These are phyloP conservation scores for Blastocystis sp. DNA, from an alignment of 352 stramenopile species.

Conservation along the genomic window DNA sequence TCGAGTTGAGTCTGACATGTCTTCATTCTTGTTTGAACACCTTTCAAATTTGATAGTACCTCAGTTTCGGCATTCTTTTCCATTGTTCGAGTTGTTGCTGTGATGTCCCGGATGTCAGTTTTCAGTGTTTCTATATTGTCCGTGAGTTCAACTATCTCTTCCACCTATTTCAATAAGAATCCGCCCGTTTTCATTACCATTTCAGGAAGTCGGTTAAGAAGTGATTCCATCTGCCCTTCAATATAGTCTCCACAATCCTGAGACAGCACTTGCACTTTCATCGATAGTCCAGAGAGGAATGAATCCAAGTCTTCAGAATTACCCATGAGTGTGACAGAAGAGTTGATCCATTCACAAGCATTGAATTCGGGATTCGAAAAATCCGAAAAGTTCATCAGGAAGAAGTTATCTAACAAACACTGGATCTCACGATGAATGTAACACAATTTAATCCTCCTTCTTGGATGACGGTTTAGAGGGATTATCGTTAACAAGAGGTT, in stretches of 20 bases:
- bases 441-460: neutral
- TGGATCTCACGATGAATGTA: no score
- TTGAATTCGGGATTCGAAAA: neutral
- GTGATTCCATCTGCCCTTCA: neutral
- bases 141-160: neutral
- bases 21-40: neutral
- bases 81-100: neutral
- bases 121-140: neutral
- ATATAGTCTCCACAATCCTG: slow-evolving; percentile 26
- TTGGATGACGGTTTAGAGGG: no score
- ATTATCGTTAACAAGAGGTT: neutral
- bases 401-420: neutral
- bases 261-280: slow-evolving; percentile 15
- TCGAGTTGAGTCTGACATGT: neutral
- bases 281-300: neutral
- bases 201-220: slow-evolving; percentile 3
- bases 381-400: neutral
- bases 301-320: slow-evolving; percentile 13
- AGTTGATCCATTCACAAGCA: neutral
- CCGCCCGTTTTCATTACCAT: neutral
- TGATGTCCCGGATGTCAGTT: neutral
- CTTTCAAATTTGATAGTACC: slow-evolving; percentile 1
- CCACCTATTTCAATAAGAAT: neutral
- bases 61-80: neutral
- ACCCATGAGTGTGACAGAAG: neutral